Conservation (phyloP, 2,329 filamentous ascomycete species). For the Aspergillus viridinutans region DNA sequence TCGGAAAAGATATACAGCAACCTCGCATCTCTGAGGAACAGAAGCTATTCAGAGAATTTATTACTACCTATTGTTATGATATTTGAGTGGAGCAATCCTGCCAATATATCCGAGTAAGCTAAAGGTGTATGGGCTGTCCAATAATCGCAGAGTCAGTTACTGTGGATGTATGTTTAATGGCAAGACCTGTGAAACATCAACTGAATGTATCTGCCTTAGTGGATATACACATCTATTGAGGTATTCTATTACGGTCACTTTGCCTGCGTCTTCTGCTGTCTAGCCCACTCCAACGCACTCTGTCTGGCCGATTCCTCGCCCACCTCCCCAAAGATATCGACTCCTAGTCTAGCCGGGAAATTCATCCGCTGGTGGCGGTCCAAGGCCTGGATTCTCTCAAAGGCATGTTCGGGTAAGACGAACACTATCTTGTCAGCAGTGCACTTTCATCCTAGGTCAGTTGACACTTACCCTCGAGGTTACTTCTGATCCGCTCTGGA, state of each 20-base stretch:
- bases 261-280: constrained; percentile 4
- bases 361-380: constrained; percentile 14
- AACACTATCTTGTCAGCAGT: constrained; percentile 5
- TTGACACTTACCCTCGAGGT: constrained; percentile 6
- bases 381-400: constrained; percentile 10
- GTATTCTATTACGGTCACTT: neutral
- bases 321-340: constrained; percentile 14
- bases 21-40: too few species aligned
- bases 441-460: neutral
- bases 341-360: constrained; percentile 11
- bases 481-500: constrained; percentile 11
- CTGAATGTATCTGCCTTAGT: too few species aligned
- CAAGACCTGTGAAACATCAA: too few species aligned
- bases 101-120: too few species aligned
- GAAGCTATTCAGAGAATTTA: too few species aligned
- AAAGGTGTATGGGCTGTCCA: too few species aligned
- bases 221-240: neutral
- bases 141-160: too few species aligned
- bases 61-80: too few species aligned
- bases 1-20: too few species aligned
- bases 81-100: too few species aligned
- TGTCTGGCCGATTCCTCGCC: constrained; percentile 10
- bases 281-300: constrained; percentile 13
- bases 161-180: too few species aligned
- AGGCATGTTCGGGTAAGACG: constrained; percentile 9